phyloP scores from a whole-genome alignment of 768 basidiomycete species.

The Pisolithus microcarpus region DNA sequence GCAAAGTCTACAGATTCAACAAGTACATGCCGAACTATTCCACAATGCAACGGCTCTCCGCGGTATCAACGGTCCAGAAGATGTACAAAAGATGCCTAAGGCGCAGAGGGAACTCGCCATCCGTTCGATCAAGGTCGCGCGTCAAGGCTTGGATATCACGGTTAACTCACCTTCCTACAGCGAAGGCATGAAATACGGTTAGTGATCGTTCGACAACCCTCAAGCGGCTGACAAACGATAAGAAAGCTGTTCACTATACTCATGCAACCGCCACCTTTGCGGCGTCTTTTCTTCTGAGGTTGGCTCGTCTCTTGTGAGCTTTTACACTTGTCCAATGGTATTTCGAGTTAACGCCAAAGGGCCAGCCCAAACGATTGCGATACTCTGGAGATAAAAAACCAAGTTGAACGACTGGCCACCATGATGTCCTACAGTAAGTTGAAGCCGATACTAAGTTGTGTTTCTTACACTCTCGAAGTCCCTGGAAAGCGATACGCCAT shows the following conservation, averaged over 20 bases:
- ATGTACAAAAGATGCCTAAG: slow-evolving; percentile 76
- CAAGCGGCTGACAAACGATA: slow-evolving; percentile 1
- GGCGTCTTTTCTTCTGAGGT: slow-evolving; percentile 81
- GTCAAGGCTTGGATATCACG: slow-evolving; percentile 76
- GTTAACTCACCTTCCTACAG: slow-evolving; percentile 78
- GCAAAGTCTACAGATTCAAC: slow-evolving; percentile 82
- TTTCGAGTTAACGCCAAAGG: background rate
- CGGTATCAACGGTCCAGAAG: slow-evolving; percentile 79
- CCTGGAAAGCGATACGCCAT: slow-evolving; percentile 91
- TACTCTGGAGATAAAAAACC: slow-evolving; percentile 59
- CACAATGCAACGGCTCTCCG: slow-evolving; percentile 79
- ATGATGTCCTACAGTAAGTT: slow-evolving; percentile 73
- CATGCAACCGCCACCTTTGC: slow-evolving; percentile 93
- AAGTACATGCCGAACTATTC: slow-evolving; percentile 78
- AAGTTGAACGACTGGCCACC: slow-evolving; percentile 71
- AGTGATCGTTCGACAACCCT: slow-evolving; percentile 13
- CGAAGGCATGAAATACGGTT: slow-evolving; percentile 89
- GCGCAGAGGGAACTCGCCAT: slow-evolving; percentile 76
- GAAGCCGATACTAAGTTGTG: background rate
- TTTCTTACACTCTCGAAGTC: slow-evolving; percentile 39
- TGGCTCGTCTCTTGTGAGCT: slow-evolving; percentile 80
- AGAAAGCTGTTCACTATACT: slow-evolving; percentile 76
- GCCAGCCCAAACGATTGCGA: slow-evolving; percentile 81
- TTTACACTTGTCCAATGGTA: background rate
- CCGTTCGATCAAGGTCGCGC: slow-evolving; percentile 76